Conservation (phyloP, 345 rosid genomes). For the Raphanus raphanistrum region DNA sequence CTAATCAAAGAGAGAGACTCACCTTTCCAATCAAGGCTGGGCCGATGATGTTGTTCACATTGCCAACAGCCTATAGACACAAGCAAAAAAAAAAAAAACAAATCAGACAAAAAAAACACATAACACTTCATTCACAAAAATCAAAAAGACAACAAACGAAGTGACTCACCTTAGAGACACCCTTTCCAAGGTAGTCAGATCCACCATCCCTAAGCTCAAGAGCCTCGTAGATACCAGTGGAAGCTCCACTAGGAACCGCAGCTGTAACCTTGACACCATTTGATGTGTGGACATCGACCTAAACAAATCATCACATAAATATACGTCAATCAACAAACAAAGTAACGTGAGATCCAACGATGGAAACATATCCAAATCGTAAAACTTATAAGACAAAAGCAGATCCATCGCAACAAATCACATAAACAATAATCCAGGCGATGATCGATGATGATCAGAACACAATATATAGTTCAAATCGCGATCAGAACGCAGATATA, state of each 20-base stretch:
- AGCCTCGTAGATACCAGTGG: constrained; percentile 97
- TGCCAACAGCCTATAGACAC: constrained; percentile 64
- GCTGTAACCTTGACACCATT: constrained; percentile 64
- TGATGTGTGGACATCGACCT: constrained; percentile 70
- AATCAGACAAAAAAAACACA: background rate
- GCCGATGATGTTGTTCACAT: constrained; percentile 74
- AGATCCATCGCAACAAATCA: no score
- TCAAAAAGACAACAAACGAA: background rate
- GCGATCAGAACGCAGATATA: no score
- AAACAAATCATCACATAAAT: constrained; percentile 4
- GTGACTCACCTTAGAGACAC: constrained; percentile 68
- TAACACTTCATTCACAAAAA: background rate
- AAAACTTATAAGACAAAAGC: no score
- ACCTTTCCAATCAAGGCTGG: constrained; percentile 96
- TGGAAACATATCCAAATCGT: no score
- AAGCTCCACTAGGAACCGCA: constrained; percentile 97
- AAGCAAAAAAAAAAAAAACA: background rate
- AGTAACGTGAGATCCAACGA: background rate
- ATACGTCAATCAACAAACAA: background rate
- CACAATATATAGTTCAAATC: no score
- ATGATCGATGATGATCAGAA: no score
- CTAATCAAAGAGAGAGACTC: background rate
- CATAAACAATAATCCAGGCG: no score
- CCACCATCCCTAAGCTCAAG: constrained; percentile 97
- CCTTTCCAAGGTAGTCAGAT: constrained; percentile 92